A percentile compares a stretch with the other conserved stretches of the same genome.
phyloP scores from a whole-genome alignment of 208 protist genomes.

The Novymonas esmeraldas region DNA sequence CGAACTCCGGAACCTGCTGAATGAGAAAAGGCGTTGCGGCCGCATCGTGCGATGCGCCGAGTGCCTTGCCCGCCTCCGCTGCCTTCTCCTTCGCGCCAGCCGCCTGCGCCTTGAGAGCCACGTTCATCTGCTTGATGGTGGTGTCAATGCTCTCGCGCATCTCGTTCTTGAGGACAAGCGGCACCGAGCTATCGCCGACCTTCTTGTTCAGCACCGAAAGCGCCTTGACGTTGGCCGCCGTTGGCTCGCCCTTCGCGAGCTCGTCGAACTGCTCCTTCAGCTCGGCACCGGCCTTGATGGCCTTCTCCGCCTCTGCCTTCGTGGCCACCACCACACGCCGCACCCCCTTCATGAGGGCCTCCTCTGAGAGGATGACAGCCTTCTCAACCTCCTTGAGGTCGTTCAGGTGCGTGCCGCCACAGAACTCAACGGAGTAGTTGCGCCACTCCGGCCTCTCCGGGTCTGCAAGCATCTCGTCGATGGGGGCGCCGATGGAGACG shows the following conservation, averaged over 20 bases:
- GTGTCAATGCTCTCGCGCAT: conserved; percentile 84
- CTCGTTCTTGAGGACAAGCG: conserved; percentile 76
- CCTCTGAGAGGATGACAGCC: conserved; percentile 95
- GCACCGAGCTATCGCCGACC: conserved; percentile 79
- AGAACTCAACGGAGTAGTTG: conserved; percentile 97
- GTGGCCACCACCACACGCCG: conserved; percentile 86
- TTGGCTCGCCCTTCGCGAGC: conserved; percentile 34
- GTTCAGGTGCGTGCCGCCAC: conserved; percentile 96
- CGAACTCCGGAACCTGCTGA: conserved; percentile 47
- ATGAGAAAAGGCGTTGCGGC: conserved; percentile 59
- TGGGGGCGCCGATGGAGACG: conserved; percentile 93
- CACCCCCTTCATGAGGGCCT: conserved; percentile 94
- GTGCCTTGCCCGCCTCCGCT: conserved; percentile 45
- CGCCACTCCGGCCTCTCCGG: conserved; percentile 89
- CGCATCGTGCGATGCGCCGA: conserved; percentile 49
- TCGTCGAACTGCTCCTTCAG: conserved; percentile 61
- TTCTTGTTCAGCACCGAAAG: conserved; percentile 92
- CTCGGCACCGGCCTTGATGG: conserved; percentile 44
- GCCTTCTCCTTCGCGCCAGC: conserved; percentile 80
- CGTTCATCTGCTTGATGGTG: conserved; percentile 76
- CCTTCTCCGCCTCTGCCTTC: conserved; percentile 62
- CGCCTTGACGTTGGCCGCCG: conserved; percentile 77
- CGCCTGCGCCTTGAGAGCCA: conserved; percentile 64
- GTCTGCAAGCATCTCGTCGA: conserved; percentile 91
- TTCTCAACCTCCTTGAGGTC: conserved; percentile 83